Evolutionary conservation across 257 asterid genomes (phyloP).

Genomic region (Striga asiatica): DNA sequence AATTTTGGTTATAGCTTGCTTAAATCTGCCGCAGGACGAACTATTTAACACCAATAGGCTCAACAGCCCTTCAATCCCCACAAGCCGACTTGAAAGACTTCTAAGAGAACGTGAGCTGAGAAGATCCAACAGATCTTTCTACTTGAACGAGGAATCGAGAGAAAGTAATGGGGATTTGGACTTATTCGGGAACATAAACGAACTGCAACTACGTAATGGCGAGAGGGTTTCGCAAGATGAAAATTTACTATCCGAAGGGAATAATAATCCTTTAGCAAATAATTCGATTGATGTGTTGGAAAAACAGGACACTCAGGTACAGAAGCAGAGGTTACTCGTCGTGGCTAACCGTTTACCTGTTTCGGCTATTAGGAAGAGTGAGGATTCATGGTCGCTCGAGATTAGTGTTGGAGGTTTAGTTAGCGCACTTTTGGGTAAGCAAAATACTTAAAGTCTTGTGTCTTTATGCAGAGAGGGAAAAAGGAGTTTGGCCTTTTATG

Average conservation of each 20-base stretch:
- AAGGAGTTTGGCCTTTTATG: not conserved
- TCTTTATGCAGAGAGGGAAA: too few species aligned
- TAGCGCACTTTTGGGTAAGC: constrained; percentile 73
- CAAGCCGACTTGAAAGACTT: constrained; percentile 63
- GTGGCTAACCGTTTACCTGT: constrained; percentile 91
- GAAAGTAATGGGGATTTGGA: constrained; percentile 33
- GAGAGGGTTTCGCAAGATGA: constrained; percentile 38
- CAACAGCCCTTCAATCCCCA: constrained; percentile 33
- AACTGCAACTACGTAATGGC: constrained; percentile 25
- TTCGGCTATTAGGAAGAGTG: constrained; percentile 65
- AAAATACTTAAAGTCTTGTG: too few species aligned
- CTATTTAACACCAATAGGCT: constrained; percentile 22
- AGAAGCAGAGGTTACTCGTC: constrained; percentile 57
- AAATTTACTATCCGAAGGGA: constrained; percentile 35
- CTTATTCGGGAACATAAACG: constrained; percentile 22
- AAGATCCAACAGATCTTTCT: constrained; percentile 39
- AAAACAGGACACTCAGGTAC: constrained; percentile 34
- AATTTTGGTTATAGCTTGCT: not conserved
- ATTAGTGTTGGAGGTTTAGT: constrained; percentile 84
- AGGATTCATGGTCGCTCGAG: constrained; percentile 73
- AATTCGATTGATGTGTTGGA: constrained; percentile 22
- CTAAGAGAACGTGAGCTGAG: constrained; percentile 63
- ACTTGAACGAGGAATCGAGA: constrained; percentile 35
- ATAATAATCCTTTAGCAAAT: constrained; percentile 9
- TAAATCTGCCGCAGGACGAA: constrained; percentile 33